Evolutionary conservation across 352 stramenopile species (phyloP).

Genomic region (Phytophthora megakarya): DNA sequence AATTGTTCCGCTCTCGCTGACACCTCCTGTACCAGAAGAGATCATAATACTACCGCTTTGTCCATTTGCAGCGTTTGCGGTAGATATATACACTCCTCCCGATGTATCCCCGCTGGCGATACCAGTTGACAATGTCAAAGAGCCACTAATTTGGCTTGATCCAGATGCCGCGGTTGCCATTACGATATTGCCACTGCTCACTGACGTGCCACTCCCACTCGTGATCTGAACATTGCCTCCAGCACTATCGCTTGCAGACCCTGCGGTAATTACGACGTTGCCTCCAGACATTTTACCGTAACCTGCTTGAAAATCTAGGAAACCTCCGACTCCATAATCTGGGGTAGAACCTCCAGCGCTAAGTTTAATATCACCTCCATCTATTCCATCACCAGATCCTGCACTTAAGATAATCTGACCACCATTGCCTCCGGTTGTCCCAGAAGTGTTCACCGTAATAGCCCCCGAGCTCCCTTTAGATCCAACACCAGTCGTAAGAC

Average conservation of each 20-base stretch:
- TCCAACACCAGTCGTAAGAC: constrained; percentile 23
- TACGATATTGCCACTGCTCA: constrained; percentile 35
- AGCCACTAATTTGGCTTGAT: constrained; percentile 29
- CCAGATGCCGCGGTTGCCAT: constrained; percentile 31
- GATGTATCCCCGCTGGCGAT: constrained; percentile 24
- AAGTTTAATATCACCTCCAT: constrained; percentile 31
- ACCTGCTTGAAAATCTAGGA: constrained; percentile 26
- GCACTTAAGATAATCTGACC: constrained; percentile 30
- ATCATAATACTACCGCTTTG: constrained; percentile 33
- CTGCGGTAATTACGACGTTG: constrained; percentile 26
- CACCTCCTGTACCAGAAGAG: constrained; percentile 26
- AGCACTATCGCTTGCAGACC: constrained; percentile 19
- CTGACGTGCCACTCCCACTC: constrained; percentile 24
- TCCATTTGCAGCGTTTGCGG: constrained; percentile 17
- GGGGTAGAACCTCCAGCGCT: constrained; percentile 25
- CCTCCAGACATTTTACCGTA: constrained; percentile 30
- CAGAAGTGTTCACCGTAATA: constrained; percentile 24
- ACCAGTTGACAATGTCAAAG: constrained; percentile 33
- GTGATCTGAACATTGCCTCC: constrained; percentile 31
- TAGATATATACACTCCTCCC: constrained; percentile 35
- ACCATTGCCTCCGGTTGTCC: constrained; percentile 19
- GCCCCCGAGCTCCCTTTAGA: constrained; percentile 30
- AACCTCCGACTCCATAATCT: constrained; percentile 23
- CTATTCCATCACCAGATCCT: constrained; percentile 18
- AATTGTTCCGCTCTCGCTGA: constrained; percentile 29